Percentiles rank a stretch among this genome's conserved stretches.
phyloP scores from a whole-genome alignment of 176 grass and related monocot species.

The Lolium perenne region DNA sequence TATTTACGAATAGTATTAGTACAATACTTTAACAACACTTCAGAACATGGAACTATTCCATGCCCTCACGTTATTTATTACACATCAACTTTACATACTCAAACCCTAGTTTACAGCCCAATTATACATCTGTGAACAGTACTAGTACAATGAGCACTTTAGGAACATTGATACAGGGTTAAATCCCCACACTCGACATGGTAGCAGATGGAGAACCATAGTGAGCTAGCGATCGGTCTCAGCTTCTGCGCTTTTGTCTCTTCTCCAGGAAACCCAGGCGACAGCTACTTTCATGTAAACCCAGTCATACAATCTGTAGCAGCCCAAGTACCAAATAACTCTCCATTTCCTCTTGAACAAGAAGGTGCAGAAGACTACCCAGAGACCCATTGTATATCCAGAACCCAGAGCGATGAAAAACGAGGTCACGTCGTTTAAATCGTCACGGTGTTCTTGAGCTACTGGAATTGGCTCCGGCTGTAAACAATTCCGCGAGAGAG shows the following conservation, averaged over 20 bases:
- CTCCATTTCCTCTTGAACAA: background rate
- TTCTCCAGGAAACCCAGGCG: background rate
- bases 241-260: no score
- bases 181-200: background rate
- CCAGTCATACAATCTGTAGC: background rate
- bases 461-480: background rate
- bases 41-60: background rate
- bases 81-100: background rate
- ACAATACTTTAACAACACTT: background rate
- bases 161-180: background rate
- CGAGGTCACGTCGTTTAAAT: background rate
- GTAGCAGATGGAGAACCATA: background rate
- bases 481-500: background rate
- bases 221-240: background rate
- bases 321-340: no score
- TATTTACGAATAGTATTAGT: background rate
- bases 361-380: background rate
- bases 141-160: background rate
- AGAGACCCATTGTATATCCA: background rate
- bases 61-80: background rate
- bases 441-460: no score
- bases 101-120: background rate
- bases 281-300: background rate
- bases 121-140: background rate
- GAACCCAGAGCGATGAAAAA: background rate